Conservation (phyloP, 1,284 basidiomycete genomes). For the Leccinum subrobustum region DNA sequence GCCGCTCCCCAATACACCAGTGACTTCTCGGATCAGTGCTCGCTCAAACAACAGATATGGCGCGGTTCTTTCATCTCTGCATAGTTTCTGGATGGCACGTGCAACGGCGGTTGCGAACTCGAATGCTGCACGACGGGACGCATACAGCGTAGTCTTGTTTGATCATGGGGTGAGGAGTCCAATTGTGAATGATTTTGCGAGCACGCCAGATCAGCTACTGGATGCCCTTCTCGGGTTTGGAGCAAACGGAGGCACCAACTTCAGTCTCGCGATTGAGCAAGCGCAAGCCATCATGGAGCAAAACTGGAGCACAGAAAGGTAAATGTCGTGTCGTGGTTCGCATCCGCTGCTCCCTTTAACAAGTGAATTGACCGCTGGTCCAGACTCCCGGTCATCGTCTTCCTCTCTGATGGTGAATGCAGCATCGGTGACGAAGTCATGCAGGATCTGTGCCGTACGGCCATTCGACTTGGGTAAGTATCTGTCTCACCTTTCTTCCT, state of each 20-base stretch:
- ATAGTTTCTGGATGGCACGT: conserved; percentile 56
- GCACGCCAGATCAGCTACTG: conserved; percentile 48
- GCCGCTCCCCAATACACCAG: conserved; percentile 48
- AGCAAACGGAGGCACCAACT: conserved; percentile 48
- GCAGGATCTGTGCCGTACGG: conserved; percentile 45
- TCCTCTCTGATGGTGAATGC: conserved; percentile 61
- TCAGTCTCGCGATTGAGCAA: conserved; percentile 39
- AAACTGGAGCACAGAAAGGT: conserved; percentile 60
- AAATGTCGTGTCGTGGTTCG: not conserved
- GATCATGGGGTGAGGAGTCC: conserved; percentile 30
- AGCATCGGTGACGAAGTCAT: conserved; percentile 39
- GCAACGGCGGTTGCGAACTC: conserved; percentile 37
- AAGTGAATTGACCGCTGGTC: not conserved
- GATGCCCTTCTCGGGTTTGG: conserved; percentile 36
- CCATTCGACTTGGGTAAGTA: conserved; percentile 49
- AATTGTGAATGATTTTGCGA: conserved; percentile 49
- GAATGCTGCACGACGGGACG: conserved; percentile 43
- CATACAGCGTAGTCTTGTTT: conserved; percentile 60
- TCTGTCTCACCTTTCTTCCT: not conserved
- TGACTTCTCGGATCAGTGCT: conserved; percentile 37
- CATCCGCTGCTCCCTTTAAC: not conserved
- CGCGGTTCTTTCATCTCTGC: conserved; percentile 54
- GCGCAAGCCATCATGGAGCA: conserved; percentile 43
- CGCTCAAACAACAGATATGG: conserved; percentile 51
- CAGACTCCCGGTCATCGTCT: conserved; percentile 61